Percentiles rank a stretch among this genome's conserved stretches.
These are phyloP conservation scores for Myxozyma nipponensis DNA, from an alignment of 805 yeast genomes.

Conservation along the genomic window DNA sequence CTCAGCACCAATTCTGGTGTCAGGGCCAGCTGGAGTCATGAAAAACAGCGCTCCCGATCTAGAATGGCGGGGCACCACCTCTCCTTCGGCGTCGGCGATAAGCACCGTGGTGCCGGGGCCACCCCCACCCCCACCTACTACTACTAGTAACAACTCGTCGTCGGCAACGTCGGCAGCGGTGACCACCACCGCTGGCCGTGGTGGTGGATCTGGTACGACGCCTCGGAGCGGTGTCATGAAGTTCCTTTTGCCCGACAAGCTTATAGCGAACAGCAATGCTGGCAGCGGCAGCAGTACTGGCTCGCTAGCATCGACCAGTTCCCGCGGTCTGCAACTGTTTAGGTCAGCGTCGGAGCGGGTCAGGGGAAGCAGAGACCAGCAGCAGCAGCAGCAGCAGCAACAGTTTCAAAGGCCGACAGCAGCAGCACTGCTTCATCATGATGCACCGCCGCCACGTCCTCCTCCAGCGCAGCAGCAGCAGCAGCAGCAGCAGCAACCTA, in stretches of 20 bases:
- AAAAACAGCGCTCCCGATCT: too few relatives aligned
- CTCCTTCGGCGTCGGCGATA: neutral
- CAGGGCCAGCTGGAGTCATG: neutral
- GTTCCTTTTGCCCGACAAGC: constrained; percentile 1
- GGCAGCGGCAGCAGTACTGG: neutral
- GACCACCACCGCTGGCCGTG: neutral
- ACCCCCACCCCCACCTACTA: neutral
- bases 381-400: neutral
- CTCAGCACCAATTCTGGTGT: neutral
- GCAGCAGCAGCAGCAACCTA: neutral
- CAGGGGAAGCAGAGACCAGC: neutral
- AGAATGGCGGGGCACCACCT: neutral
- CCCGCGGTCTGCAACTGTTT: constrained; percentile 1
- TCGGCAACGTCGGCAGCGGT: neutral
- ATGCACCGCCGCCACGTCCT: neutral
- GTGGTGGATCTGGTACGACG: neutral
- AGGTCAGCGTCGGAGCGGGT: constrained; percentile 11
- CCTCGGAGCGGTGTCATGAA: constrained; percentile 6
- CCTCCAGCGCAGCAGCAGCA: constrained; percentile 3
- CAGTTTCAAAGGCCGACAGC: neutral
- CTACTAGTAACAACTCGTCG: neutral
- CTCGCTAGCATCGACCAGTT: neutral
- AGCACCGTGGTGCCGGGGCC: neutral
- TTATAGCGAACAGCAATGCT: too few relatives aligned
- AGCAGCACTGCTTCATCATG: too few relatives aligned